phyloP scores from a whole-genome alignment of 352 stramenopile genomes.

The Phytophthora pistaciae region DNA sequence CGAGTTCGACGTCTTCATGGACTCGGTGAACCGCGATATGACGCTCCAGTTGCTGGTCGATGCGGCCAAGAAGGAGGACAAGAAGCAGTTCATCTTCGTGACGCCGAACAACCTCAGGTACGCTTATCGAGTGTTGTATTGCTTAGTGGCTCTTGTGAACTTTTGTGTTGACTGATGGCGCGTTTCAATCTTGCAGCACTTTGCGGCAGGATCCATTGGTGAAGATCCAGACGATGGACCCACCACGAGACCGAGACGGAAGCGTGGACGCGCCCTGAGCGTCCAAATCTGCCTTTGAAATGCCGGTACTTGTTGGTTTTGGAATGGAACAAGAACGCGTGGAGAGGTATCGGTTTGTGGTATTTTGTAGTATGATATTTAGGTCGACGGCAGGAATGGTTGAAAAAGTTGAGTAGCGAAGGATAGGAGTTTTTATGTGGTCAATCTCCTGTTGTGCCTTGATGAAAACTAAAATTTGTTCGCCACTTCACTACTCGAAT shows the following conservation, averaged over 20 bases:
- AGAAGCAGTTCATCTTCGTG: constrained; percentile 3
- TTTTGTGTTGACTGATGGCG: background rate
- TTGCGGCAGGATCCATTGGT: background rate
- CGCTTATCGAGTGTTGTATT: background rate
- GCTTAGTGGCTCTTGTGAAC: background rate
- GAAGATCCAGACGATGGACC: background rate
- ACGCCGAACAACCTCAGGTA: background rate
- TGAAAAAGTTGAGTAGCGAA: too few relatives aligned
- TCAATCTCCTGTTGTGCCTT: too few relatives aligned
- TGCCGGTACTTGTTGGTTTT: background rate
- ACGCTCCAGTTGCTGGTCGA: background rate
- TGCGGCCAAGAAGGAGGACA: background rate
- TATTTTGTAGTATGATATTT: too few relatives aligned
- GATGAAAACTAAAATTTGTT: too few relatives aligned
- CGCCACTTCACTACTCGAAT: too few relatives aligned
- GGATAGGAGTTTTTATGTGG: too few relatives aligned
- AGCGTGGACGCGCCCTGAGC: background rate
- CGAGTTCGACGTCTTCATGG: constrained; percentile 1
- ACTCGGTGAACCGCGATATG: background rate
- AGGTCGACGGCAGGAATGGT: too few relatives aligned
- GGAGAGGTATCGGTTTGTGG: too few relatives aligned
- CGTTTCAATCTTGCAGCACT: background rate
- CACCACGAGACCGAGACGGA: background rate
- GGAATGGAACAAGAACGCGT: too few relatives aligned
- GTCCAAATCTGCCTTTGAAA: background rate